phyloP scores from a whole-genome alignment of 352 stramenopile genomes.

The Pythium graminicola region DNA sequence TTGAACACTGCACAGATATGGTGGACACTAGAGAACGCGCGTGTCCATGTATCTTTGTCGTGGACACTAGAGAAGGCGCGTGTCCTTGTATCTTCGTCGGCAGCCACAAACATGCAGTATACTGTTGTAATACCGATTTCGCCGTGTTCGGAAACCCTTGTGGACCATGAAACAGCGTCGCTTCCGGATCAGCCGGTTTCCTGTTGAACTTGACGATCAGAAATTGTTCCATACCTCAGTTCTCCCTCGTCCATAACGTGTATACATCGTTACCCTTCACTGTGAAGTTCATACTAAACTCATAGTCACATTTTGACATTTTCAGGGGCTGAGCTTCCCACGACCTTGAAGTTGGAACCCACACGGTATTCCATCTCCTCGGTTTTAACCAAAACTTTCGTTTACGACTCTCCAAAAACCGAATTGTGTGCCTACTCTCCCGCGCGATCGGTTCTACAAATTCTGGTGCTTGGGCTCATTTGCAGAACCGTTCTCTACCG shows the following conservation, averaged over 20 bases:
- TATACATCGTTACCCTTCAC: background rate
- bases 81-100: too few species aligned
- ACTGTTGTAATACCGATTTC: too few species aligned
- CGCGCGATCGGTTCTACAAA: background rate
- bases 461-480: constrained; percentile 1
- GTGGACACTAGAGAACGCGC: too few species aligned
- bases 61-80: too few species aligned
- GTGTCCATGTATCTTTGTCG: too few species aligned
- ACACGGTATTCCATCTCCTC: constrained; percentile 1
- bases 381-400: constrained; percentile 1
- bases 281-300: background rate
- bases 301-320: constrained; percentile 4
- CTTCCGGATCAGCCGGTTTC: too few species aligned
- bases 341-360: constrained; percentile 13
- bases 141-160: too few species aligned
- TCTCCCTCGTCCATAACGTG: background rate
- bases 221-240: background rate
- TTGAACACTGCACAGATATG: too few species aligned
- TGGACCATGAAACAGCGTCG: too few species aligned
- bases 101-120: too few species aligned
- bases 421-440: background rate
- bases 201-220: too few species aligned
- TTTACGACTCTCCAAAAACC: constrained; percentile 5
- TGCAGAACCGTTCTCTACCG: background rate
- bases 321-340: background rate